These are phyloP conservation scores for Madurella mycetomatis DNA, from an alignment of 2,329 filamentous ascomycete species.

Conservation along the genomic window DNA sequence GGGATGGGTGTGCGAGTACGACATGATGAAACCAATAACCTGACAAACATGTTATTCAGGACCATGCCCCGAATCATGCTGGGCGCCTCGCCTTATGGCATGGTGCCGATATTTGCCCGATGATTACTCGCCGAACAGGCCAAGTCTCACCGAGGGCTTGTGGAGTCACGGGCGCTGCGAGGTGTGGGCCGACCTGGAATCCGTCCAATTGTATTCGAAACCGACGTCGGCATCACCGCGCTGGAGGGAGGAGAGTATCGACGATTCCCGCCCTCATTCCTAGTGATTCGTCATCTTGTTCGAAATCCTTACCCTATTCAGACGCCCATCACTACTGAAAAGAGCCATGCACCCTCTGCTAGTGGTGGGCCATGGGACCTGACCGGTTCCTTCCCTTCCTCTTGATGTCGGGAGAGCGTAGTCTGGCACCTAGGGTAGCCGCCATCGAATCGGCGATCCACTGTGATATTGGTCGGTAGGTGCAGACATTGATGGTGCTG, in stretches of 20 bases:
- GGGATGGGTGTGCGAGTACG: neutral
- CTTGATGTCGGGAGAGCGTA: too few relatives aligned
- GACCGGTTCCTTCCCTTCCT: too few relatives aligned
- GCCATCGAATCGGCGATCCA: neutral
- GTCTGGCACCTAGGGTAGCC: too few relatives aligned
- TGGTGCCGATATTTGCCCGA: constrained; percentile 1
- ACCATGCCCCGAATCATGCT: neutral
- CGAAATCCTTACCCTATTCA: too few relatives aligned
- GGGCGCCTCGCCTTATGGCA: neutral
- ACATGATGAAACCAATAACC: constrained; percentile 6
- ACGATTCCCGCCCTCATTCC: too few relatives aligned
- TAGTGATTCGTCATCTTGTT: too few relatives aligned
- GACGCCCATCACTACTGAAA: too few relatives aligned
- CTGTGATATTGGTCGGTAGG: neutral
- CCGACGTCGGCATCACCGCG: neutral
- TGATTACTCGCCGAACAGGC: neutral
- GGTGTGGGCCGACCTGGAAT: neutral
- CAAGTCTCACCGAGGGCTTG: neutral
- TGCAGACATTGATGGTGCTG: neutral
- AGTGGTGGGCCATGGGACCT: too few relatives aligned
- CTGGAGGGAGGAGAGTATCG: too few relatives aligned
- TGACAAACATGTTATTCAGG: constrained; percentile 9
- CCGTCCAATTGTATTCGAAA: neutral
- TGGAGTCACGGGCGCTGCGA: neutral
- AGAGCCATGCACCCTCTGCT: too few relatives aligned